Conservation (phyloP, 768 basidiomycete genomes). For the Leucogyrophana mollusca region DNA sequence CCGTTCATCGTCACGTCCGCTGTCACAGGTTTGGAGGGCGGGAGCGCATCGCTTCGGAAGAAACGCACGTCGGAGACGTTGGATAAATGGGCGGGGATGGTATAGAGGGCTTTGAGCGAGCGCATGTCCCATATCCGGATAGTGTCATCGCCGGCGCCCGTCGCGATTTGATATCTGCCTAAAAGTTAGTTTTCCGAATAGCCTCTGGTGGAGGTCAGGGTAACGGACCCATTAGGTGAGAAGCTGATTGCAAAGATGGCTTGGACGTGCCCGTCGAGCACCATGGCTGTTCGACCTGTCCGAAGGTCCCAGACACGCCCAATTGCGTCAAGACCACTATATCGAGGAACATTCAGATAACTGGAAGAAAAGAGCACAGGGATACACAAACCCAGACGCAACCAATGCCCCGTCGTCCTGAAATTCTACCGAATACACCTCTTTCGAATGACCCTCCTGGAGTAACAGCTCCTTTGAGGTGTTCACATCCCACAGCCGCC, state of each 20-base stretch:
- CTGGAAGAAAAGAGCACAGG: neutral
- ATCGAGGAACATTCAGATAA: neutral
- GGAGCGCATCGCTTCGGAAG: slow-evolving; percentile 66
- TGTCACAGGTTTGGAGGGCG: slow-evolving; percentile 41
- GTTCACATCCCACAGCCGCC: slow-evolving; percentile 94
- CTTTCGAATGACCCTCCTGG: slow-evolving; percentile 97
- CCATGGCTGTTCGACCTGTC: slow-evolving; percentile 95
- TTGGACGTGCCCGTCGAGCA: slow-evolving; percentile 94
- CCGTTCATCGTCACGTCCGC: slow-evolving; percentile 53
- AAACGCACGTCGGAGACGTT: slow-evolving; percentile 96
- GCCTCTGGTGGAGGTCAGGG: slow-evolving; percentile 2
- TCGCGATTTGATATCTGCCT: slow-evolving; percentile 91
- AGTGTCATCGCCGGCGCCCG: slow-evolving; percentile 95
- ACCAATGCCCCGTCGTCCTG: slow-evolving; percentile 92
- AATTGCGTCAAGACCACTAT: slow-evolving; percentile 94
- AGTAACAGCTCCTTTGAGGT: slow-evolving; percentile 79
- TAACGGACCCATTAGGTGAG: slow-evolving; percentile 89
- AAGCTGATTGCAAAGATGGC: slow-evolving; percentile 90
- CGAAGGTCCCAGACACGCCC: slow-evolving; percentile 97
- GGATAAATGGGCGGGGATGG: slow-evolving; percentile 93
- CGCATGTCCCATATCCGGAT: slow-evolving; percentile 99
- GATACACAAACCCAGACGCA: slow-evolving; percentile 77
- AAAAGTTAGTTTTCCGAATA: neutral
- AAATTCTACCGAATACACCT: slow-evolving; percentile 94
- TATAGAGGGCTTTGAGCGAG: slow-evolving; percentile 87